phyloP scores from a whole-genome alignment of 1,139 yeast genomes.

The Scheffersomyces segobiensis region DNA sequence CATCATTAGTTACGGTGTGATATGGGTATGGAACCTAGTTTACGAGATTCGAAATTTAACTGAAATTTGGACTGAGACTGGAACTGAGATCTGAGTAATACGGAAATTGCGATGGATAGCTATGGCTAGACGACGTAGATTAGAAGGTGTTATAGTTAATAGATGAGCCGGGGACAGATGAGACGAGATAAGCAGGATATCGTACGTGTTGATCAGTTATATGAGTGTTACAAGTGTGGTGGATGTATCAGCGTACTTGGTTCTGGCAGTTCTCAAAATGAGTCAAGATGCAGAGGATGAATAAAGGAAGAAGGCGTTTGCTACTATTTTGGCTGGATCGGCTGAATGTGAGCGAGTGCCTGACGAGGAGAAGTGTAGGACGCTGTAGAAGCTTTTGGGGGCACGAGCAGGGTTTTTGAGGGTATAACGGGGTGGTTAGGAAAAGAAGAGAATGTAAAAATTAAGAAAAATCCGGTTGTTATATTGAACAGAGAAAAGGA shows the following conservation, averaged over 20 bases:
- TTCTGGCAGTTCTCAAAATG: slow-evolving; percentile 1
- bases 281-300: slow-evolving; percentile 7
- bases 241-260: background rate
- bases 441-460: background rate
- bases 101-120: background rate
- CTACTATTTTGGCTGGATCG: background rate
- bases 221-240: background rate
- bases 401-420: background rate
- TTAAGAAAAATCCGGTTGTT: background rate
- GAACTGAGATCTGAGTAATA: background rate
- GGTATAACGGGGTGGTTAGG: background rate
- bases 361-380: slow-evolving; percentile 3
- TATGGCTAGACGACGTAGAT: background rate
- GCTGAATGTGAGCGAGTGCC: background rate
- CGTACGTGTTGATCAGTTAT: background rate
- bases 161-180: background rate
- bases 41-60: background rate
- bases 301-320: slow-evolving; percentile 4
- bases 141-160: background rate
- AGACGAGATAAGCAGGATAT: background rate
- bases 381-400: background rate
- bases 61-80: background rate
- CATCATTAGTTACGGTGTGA: slow-evolving; percentile 19
- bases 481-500: background rate
- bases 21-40: background rate